Base-by-base conservation (phyloP, 345 rosid genomes). In the Schrenkiella parvula region DNA sequence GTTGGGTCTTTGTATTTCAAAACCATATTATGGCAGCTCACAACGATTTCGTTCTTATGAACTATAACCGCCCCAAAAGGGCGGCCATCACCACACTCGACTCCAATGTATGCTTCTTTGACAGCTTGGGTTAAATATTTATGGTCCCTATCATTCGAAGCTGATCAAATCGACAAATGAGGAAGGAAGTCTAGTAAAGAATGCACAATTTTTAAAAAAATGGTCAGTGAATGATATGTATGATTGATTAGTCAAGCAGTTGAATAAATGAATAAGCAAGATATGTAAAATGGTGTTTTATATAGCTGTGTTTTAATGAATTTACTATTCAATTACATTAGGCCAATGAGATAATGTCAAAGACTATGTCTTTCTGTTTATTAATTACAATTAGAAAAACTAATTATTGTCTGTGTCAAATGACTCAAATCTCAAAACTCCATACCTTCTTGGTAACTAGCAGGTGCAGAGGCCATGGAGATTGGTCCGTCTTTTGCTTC, bases 31-130 rank as follows among this genome's bases (percentile, higher is more conserved):
- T 95, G 99, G 70, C 95, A 89, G 81, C 96, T 89, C n/a, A 81
- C 93, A 5, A 95, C 54, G 8, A 87, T 70, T 75, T 88, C 87
- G 12, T 88, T 82, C 8, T 89, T 86, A 34, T 74, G 76, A 59
- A 93, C 99, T 54, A 93, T 87, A 44, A 93, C 95, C 37, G 98
- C 98, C 52, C 98, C 98, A 79, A 93, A 93, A 1, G 99, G 99
- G 1, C 91, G 86, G 28, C 98, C 98, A 50, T 93, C 84, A 25
- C 95, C 95, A 66, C 86, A 83, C 11, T 93, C 96, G 35, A 93
- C 93, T 43, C 99, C 97, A 21, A 76, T 87, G 56, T 93, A 93
- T 10, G 97, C 99, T 78, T 93, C 97, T 71, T 84, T 95, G 48
- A 93, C 88, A 54, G 98, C 97, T 78, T 65, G 79, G 10, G 82